These are phyloP conservation scores for Didymella lethalis DNA, from an alignment of 2,329 filamentous ascomycete genomes.

Conservation along the genomic window DNA sequence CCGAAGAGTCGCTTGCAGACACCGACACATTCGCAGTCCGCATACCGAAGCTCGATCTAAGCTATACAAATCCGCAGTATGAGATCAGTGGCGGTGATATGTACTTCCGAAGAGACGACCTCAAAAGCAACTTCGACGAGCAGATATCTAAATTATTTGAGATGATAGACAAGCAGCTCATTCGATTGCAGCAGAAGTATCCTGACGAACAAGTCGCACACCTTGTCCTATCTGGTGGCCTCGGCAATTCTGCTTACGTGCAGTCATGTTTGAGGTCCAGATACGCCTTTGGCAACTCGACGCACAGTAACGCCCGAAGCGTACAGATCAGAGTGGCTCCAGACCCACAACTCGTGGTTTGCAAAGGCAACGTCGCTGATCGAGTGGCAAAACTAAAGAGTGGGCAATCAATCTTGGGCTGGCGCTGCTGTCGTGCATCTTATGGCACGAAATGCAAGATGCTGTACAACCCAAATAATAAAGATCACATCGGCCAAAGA, in stretches of 20 bases:
- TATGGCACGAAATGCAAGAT: constrained; percentile 52
- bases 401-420: constrained; percentile 53
- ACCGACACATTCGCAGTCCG: constrained; percentile 41
- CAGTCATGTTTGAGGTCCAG: constrained; percentile 46
- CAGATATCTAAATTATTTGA: constrained; percentile 38
- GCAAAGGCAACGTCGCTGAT: constrained; percentile 62
- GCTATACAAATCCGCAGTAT: constrained; percentile 25
- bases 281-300: constrained; percentile 37
- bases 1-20: constrained; percentile 37
- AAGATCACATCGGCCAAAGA: constrained; percentile 38
- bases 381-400: constrained; percentile 56
- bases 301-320: constrained; percentile 26
- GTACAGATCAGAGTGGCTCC: constrained; percentile 45
- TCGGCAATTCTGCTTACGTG: constrained; percentile 55
- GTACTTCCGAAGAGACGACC: constrained; percentile 37
- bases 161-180: constrained; percentile 45
- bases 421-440: constrained; percentile 49
- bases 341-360: constrained; percentile 64
- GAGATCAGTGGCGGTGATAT: constrained; percentile 32
- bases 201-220: constrained; percentile 37
- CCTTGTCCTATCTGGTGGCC: constrained; percentile 54
- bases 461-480: constrained; percentile 46
- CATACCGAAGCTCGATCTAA: constrained; percentile 38
- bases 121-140: constrained; percentile 30
- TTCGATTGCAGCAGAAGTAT: constrained; percentile 28